These are phyloP conservation scores for Cochlearia excelsa DNA, from an alignment of 345 rosid genomes.

Conservation along the genomic window DNA sequence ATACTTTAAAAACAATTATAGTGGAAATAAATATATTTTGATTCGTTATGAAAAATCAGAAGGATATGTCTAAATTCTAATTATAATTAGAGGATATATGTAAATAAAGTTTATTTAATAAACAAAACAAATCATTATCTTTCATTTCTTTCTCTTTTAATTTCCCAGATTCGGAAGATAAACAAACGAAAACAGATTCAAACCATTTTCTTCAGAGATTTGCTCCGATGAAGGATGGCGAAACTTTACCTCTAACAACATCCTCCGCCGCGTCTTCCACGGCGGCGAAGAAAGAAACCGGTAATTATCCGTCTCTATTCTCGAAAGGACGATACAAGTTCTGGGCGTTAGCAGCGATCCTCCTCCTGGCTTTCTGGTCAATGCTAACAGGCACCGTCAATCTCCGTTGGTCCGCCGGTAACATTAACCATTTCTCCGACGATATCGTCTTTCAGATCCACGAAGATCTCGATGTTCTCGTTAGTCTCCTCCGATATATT, in stretches of 20 bases:
- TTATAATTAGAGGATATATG: no score
- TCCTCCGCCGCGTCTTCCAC: slow-evolving; percentile 36
- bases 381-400: slow-evolving; percentile 83
- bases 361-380: slow-evolving; percentile 73
- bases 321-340: slow-evolving; percentile 68
- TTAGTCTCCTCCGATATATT: slow-evolving; percentile 34
- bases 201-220: not conserved
- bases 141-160: not conserved
- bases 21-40: no score
- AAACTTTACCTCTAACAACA: slow-evolving; percentile 44
- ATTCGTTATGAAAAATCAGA: no score
- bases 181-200: not conserved
- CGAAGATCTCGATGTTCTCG: slow-evolving; percentile 78
- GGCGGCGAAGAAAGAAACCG: slow-evolving; percentile 48
- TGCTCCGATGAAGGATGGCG: slow-evolving; percentile 64
- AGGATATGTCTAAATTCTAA: no score
- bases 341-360: slow-evolving; percentile 77
- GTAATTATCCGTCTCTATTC: slow-evolving; percentile 42
- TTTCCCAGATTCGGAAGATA: slow-evolving; percentile 23
- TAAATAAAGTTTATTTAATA: no score
- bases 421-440: slow-evolving; percentile 57
- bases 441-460: slow-evolving; percentile 50
- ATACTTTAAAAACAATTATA: no score
- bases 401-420: slow-evolving; percentile 73
- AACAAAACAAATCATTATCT: not conserved